phyloP scores from a whole-genome alignment of 345 rosid species.

The Chamaenerion angustifolium region DNA sequence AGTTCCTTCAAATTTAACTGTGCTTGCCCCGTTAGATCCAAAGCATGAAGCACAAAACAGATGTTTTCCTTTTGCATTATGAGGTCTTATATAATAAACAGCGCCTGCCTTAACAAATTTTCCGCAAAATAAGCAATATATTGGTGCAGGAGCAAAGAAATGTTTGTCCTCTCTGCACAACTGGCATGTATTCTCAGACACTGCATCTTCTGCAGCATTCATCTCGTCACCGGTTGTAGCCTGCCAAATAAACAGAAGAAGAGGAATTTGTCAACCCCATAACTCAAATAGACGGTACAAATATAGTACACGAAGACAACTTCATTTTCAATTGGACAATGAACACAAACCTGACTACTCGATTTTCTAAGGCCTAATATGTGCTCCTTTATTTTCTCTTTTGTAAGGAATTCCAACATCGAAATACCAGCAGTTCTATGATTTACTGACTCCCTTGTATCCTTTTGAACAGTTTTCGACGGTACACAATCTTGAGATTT shows the following conservation, averaged over 20 bases:
- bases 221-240: background rate
- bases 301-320: background rate
- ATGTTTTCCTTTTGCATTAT: slow-evolving; percentile 62
- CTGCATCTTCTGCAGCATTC: background rate
- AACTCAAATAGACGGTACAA: background rate
- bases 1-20: slow-evolving; percentile 46
- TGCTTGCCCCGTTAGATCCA: slow-evolving; percentile 65
- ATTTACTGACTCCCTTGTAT: slow-evolving; percentile 44
- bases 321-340: background rate
- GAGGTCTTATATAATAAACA: slow-evolving; percentile 41
- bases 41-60: slow-evolving; percentile 75
- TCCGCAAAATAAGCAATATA: slow-evolving; percentile 78
- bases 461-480: background rate
- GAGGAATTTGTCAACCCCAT: background rate
- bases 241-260: background rate
- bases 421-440: slow-evolving; percentile 74
- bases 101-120: slow-evolving; percentile 76
- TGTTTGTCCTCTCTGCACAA: slow-evolving; percentile 84
- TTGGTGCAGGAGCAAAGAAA: slow-evolving; percentile 79
- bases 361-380: slow-evolving; percentile 69
- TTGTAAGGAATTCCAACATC: slow-evolving; percentile 68
- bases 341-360: slow-evolving; percentile 58
- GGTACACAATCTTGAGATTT: slow-evolving; percentile 1
- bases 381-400: slow-evolving; percentile 79
- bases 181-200: slow-evolving; percentile 72